Evolutionary conservation across 2,329 filamentous ascomycete species (phyloP), one percentile per base, ranked within the genome.

Genomic region (Fusarium sp.): DNA sequence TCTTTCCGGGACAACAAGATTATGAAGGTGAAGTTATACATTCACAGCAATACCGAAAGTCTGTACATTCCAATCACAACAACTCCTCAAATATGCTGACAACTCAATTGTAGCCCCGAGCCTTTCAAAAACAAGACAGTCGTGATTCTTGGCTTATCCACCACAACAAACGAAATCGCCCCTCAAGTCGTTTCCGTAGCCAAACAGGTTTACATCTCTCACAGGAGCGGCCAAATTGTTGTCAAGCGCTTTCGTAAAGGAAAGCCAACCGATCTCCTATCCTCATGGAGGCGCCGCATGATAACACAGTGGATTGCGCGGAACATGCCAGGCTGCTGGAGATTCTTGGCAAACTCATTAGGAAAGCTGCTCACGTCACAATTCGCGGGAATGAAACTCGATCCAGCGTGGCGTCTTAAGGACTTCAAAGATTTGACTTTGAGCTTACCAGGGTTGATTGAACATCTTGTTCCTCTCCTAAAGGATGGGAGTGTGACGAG

Each of bases 1-100:
- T 6, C 0, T 67, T 67, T 15, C 64, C 49, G 2, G 65, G 65
- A 0, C 65, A 67, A 16, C 31, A 51, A 0, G 6, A 10, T 0
- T 67, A 44, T 1, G 16, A 60, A 6, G 65, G 65, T 0, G 31
- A 65, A 2, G 47, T 67, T 4, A 34, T 68, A 2, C 65, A 67
- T 28, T 54, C 65, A 2, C 65, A 67, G 16, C 64, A 67, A 26
- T 67, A 65, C 1, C 49, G 65, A 49, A 59, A 49, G 65, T 65
- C 1, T 5, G 59, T 15, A 1, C 2, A 2, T 8, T 9, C 8
- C 5, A 0, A 1, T 2, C 7, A 3, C 0, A 3, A 5, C 3
- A 0, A 11, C 2, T 8, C 18, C 3, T 0, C 1, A 9, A 4
- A 1, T 4, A 13, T 44, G 8, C 46, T 63, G 0, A 67, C 16